Evolutionary conservation across 257 asterid genomes (phyloP).

Genomic region (Ligustrum vulgare): DNA sequence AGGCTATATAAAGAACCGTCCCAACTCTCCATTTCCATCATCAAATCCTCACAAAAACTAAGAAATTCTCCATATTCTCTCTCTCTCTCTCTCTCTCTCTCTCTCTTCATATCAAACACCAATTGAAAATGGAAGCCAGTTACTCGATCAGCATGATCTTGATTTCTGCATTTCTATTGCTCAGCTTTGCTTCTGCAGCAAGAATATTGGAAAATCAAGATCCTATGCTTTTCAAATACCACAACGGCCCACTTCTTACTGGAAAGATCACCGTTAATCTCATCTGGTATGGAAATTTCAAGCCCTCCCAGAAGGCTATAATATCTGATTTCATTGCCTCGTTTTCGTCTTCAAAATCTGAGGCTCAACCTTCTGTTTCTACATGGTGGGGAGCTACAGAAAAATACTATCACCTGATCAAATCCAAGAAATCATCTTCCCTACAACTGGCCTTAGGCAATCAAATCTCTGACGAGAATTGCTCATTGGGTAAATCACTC

Average conservation of each 20-base stretch:
- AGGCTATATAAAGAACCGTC: background rate
- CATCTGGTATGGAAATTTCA: conserved; percentile 52
- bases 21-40: background rate
- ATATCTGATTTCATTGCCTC: conserved; percentile 47
- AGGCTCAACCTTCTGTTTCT: conserved; percentile 41
- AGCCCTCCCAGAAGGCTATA: conserved; percentile 46
- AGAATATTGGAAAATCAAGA: conserved; percentile 22
- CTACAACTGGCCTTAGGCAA: conserved; percentile 35
- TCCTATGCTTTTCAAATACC: conserved; percentile 34
- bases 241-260: conserved; percentile 45
- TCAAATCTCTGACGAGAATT: conserved; percentile 31
- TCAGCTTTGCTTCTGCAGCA: background rate
- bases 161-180: background rate
- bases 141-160: background rate
- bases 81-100: background rate
- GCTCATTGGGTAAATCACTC: conserved; percentile 42
- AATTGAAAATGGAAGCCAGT: background rate
- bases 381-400: conserved; percentile 51
- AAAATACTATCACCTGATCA: conserved; percentile 44
- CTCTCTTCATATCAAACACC: background rate
- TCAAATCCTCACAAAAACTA: background rate
- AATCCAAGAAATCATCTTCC: conserved; percentile 35
- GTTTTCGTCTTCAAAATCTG: conserved; percentile 27
- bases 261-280: conserved; percentile 44
- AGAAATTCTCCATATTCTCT: background rate